Evolutionary conservation across 192 early-diverging fungal species (phyloP).

Genomic region (Coemansia sp.): DNA sequence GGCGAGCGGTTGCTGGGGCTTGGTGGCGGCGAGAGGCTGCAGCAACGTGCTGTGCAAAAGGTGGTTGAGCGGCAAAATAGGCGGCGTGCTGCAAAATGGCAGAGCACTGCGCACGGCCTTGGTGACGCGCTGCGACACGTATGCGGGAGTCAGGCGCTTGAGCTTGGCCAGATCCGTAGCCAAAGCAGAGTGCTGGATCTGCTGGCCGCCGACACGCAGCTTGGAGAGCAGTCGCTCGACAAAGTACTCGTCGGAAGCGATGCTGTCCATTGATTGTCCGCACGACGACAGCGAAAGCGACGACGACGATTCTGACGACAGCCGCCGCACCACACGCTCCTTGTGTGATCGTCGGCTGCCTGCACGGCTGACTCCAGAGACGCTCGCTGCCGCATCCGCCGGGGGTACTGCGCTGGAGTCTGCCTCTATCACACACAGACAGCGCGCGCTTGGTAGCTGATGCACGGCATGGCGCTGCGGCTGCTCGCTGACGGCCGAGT

Average conservation of each 20-base stretch:
- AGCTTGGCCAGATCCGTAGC: constrained; percentile 8
- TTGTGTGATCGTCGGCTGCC: neutral
- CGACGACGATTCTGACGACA: constrained; percentile 2
- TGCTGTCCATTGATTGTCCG: constrained; percentile 5
- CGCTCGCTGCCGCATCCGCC: too few relatives aligned
- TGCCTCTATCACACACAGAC: constrained; percentile 5
- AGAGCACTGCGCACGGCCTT: constrained; percentile 11
- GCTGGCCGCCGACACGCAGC: constrained; percentile 6
- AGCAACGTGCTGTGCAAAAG: constrained; percentile 11
- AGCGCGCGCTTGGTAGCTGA: neutral
- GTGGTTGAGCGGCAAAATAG: constrained; percentile 5
- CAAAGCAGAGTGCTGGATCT: constrained; percentile 1
- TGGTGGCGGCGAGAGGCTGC: neutral
- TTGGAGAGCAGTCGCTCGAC: constrained; percentile 11
- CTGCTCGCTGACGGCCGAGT: too few relatives aligned
- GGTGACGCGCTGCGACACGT: constrained; percentile 14
- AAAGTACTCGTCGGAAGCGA: constrained; percentile 14
- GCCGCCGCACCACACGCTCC: neutral
- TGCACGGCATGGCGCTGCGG: too few relatives aligned
- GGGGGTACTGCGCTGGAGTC: neutral
- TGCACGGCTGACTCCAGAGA: neutral
- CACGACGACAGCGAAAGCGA: neutral
- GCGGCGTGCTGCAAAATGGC: constrained; percentile 15
- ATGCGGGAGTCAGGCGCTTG: constrained; percentile 14
- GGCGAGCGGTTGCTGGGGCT: too few relatives aligned